A percentile compares a stretch with the other conserved stretches of the same genome.
Conservation (phyloP, 768 basidiomycete genomes). For the Xerocomus brunneocitrinus region DNA sequence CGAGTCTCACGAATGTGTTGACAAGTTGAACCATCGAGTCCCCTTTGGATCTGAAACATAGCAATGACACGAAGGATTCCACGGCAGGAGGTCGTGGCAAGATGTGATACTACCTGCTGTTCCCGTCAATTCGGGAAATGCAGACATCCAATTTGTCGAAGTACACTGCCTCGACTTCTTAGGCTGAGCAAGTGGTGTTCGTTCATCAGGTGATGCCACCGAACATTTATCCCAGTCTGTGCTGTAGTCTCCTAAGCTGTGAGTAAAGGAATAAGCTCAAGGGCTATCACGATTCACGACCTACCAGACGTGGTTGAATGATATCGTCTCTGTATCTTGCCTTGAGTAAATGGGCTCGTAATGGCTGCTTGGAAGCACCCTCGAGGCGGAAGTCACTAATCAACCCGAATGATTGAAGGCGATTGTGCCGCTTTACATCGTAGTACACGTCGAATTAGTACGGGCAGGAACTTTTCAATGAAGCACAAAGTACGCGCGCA, state of each 20-base stretch:
- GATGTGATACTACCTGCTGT: not conserved
- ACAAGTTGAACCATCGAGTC: not conserved
- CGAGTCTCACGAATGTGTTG: not conserved
- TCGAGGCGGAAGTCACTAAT: not conserved
- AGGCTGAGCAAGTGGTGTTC: not conserved
- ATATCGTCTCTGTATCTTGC: too few relatives aligned
- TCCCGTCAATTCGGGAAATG: not conserved
- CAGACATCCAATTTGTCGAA: not conserved
- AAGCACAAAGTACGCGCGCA: not conserved
- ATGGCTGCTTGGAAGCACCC: not conserved
- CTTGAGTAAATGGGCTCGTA: not conserved
- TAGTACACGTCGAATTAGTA: not conserved
- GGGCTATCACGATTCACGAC: not conserved
- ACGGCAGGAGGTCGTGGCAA: not conserved
- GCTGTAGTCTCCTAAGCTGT: not conserved
- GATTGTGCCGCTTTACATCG: not conserved
- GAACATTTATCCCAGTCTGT: not conserved
- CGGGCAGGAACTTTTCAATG: not conserved
- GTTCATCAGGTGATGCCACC: not conserved
- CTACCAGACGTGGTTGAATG: too few relatives aligned
- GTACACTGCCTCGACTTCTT: slow-evolving; percentile 12
- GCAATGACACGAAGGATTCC: not conserved
- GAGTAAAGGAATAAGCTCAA: not conserved
- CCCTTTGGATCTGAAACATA: not conserved
- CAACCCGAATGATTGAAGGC: not conserved